Base-by-base conservation (phyloP, 2,329 filamentous ascomycete species). In the Sporothrix luriei region DNA sequence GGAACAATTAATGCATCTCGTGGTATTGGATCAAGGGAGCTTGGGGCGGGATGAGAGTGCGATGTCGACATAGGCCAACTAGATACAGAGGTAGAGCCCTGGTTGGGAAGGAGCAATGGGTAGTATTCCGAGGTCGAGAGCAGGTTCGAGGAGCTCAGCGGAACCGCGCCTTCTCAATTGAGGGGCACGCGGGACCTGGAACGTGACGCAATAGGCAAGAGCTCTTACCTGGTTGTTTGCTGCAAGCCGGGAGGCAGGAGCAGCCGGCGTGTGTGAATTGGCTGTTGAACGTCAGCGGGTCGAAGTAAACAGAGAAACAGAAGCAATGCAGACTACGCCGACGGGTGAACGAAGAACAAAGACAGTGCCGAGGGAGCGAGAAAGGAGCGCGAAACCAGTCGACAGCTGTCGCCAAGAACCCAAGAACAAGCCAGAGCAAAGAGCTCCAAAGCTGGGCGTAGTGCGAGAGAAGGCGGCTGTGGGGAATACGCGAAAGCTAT, bases 1-100 rank as follows among this genome's bases (percentile, higher is more conserved):
- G 55, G 55, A 43, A 43, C 55, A 61, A n/a, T n/a, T n/a, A 61
- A 43, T 61, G 24, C 57, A n/a, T 38, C 57, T 61, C 57, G 38
- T 61, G n/a, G 40, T 43, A 46, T 61, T 61, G 57, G 38, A 38
- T 33, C 2, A 54, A 9, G 19, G 19, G n/a, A 40, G 26, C 40
- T 2, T 24, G 10, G 21, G n/a, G 13, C n/a, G 10, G 51, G 51
- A 6, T 43, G 21, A 40, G n/a, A 14, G 33, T 21, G 55, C 21
- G 55, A 59, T n/a, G 21, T 33, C 19, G 33, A 59, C 33, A 40
- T 19, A 40, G 19, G 16, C 33, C 38, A 61, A 43, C 33, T 11
- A n/a, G n/a, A 2, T 6, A 26, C 21, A 13, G n/a, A 43, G 16
- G n/a, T n/a, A 26, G 11, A 10, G 40, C 26, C 14, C 7, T n/a